Conservation (phyloP, 2,329 filamentous ascomycete species). For the Aspergillus aculeatinus region DNA sequence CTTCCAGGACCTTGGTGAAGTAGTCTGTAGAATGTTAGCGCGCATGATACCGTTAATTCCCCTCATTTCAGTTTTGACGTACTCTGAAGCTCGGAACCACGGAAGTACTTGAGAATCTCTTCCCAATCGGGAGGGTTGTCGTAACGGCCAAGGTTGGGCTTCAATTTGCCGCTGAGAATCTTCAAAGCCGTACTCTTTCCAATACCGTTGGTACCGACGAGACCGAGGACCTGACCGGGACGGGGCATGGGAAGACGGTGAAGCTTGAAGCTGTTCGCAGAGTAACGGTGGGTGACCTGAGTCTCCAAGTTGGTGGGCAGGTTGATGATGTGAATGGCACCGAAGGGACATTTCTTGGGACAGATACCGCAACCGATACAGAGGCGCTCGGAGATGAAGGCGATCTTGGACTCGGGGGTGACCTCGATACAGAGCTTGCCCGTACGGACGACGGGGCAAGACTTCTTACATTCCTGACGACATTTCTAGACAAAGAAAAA, state of each 20-base stretch:
- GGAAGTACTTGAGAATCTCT: constrained; percentile 97
- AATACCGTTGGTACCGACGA: constrained; percentile 99
- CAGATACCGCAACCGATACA: constrained; percentile 99
- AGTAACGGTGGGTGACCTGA: constrained; percentile 97
- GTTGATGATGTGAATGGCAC: constrained; percentile 99
- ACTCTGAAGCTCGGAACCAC: constrained; percentile 97
- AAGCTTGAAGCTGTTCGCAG: constrained; percentile 99
- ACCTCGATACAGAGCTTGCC: constrained; percentile 99
- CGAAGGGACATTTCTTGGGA: constrained; percentile 98
- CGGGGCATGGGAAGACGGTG: constrained; percentile 94
- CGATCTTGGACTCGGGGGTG: constrained; percentile 80
- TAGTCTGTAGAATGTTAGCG: constrained; percentile 64
- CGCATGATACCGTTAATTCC: not conserved
- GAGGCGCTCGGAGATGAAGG: constrained; percentile 94
- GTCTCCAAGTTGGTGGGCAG: constrained; percentile 98
- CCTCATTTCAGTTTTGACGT: constrained; percentile 36
- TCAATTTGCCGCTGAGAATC: constrained; percentile 96
- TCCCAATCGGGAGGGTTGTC: constrained; percentile 99
- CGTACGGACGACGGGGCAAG: constrained; percentile 93
- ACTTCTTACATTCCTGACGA: constrained; percentile 98
- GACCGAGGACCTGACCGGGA: constrained; percentile 89
- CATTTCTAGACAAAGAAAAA: constrained; percentile 67
- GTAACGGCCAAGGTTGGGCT: constrained; percentile 92
- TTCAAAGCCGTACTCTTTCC: constrained; percentile 99
- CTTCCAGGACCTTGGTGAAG: constrained; percentile 96